phyloP scores from a whole-genome alignment of 129 eudicot genomes.

The Helianthus tuberosus region DNA sequence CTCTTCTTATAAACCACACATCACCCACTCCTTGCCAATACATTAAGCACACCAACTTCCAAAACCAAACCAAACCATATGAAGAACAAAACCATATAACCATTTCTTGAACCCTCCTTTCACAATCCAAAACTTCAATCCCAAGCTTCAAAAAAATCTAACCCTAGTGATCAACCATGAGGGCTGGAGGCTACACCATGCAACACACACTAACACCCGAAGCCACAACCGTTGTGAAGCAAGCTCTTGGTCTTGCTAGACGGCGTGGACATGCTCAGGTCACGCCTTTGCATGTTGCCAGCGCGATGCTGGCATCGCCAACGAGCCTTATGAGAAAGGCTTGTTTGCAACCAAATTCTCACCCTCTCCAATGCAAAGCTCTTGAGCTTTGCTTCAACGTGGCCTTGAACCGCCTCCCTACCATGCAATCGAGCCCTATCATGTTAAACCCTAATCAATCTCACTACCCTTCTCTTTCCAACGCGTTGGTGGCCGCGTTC shows the following conservation, averaged over 20 bases:
- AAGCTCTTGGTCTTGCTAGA: constrained; percentile 71
- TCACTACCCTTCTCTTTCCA: constrained; percentile 78
- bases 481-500: constrained; percentile 88
- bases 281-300: constrained; percentile 88
- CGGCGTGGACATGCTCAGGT: constrained; percentile 88
- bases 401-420: constrained; percentile 81
- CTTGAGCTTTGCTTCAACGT: constrained; percentile 94
- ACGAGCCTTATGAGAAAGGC: constrained; percentile 59
- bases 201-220: constrained; percentile 77
- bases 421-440: constrained; percentile 56
- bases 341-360: constrained; percentile 78
- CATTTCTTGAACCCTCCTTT: constrained; percentile 34
- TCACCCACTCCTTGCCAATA: constrained; percentile 33
- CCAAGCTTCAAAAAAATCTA: not conserved
- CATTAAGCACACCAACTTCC: constrained; percentile 39
- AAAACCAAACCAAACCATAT: constrained; percentile 25
- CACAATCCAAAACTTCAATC: not conserved
- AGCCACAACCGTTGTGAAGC: constrained; percentile 67
- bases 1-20: constrained; percentile 31
- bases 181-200: constrained; percentile 74
- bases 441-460: constrained; percentile 55
- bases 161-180: constrained; percentile 40
- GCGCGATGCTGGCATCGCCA: constrained; percentile 72
- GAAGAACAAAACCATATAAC: constrained; percentile 35
- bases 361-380: constrained; percentile 88